A percentile compares a stretch with the other conserved stretches of the same genome.
Conservation (phyloP, 169 alveolate species). For the Eimeria praecox region DNA sequence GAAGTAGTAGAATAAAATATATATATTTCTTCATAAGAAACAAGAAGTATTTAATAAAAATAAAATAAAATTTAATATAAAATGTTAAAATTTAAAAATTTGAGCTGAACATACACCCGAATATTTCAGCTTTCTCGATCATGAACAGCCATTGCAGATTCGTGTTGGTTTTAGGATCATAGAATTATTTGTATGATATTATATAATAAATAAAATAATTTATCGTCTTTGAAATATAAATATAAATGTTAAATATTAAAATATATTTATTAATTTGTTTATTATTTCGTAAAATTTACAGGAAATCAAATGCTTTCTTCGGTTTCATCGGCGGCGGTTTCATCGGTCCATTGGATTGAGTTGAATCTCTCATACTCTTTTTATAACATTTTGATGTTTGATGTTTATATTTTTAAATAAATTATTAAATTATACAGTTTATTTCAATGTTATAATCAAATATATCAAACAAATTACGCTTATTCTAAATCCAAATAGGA, state of each 20-base stretch:
- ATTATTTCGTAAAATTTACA: not conserved
- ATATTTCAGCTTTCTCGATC: not conserved
- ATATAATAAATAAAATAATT: too few relatives aligned
- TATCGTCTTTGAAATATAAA: not conserved
- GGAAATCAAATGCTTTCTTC: not conserved
- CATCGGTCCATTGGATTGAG: not conserved
- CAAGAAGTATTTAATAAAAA: not conserved
- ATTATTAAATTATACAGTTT: not conserved
- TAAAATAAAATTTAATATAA: not conserved
- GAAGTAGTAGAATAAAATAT: too few relatives aligned
- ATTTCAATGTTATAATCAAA: too few relatives aligned
- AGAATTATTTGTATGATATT: too few relatives aligned
- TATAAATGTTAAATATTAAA: not conserved
- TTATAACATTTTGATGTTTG: not conserved
- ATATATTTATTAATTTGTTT: not conserved
- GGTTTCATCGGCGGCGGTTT: not conserved
- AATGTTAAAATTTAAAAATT: not conserved
- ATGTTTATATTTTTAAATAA: not conserved
- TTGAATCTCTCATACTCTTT: not conserved
- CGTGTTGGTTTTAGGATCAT: not conserved
- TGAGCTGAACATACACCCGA: not conserved
- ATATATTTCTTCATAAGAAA: not conserved
- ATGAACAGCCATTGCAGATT: not conserved
- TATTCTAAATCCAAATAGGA: not conserved
- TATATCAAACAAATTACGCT: too few relatives aligned